A percentile compares a stretch with the other conserved stretches of the same genome.
These are phyloP conservation scores for Rosa hybrid DNA, from an alignment of 331 rosid species.

Conservation along the genomic window DNA sequence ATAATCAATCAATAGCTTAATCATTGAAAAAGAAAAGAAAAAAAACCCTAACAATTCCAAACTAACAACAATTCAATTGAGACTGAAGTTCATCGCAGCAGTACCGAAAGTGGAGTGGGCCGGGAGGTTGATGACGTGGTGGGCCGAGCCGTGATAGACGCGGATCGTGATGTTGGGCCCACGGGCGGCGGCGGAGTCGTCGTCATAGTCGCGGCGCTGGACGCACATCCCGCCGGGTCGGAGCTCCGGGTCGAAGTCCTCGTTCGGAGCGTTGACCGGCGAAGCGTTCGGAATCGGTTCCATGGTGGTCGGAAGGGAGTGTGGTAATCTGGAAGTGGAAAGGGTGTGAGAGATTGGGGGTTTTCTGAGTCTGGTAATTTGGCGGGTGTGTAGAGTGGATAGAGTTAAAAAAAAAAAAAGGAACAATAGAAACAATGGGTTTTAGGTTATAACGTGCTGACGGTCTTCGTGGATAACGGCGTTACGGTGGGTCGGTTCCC, in stretches of 20 bases:
- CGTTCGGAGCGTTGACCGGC: conserved; percentile 12
- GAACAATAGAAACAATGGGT: too few species aligned
- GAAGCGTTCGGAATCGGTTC: conserved; percentile 8
- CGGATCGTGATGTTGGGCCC: conserved; percentile 39
- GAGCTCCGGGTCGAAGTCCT: conserved; percentile 38
- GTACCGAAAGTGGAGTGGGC: conserved; percentile 55
- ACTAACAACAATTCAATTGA: background rate
- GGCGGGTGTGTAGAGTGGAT: background rate
- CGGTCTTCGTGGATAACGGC: too few species aligned
- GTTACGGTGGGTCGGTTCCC: too few species aligned
- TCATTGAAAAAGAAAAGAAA: background rate
- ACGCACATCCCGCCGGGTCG: conserved; percentile 51
- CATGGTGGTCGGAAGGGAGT: conserved; percentile 18
- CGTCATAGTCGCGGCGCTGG: conserved; percentile 40
- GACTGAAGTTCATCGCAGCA: background rate
- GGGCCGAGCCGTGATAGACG: conserved; percentile 39
- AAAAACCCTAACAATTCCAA: conserved; percentile 5
- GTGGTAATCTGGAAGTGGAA: background rate
- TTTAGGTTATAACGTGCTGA: too few species aligned
- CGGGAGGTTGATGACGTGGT: conserved; percentile 39
- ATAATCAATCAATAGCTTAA: background rate
- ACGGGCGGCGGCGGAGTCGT: conserved; percentile 8
- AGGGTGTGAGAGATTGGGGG: background rate
- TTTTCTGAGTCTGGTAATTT: background rate
- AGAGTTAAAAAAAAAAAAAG: too few species aligned